Evolutionary conservation across 1,284 basidiomycete genomes (phyloP).

Genomic region (Pseudomicrostroma phylloplanum): DNA sequence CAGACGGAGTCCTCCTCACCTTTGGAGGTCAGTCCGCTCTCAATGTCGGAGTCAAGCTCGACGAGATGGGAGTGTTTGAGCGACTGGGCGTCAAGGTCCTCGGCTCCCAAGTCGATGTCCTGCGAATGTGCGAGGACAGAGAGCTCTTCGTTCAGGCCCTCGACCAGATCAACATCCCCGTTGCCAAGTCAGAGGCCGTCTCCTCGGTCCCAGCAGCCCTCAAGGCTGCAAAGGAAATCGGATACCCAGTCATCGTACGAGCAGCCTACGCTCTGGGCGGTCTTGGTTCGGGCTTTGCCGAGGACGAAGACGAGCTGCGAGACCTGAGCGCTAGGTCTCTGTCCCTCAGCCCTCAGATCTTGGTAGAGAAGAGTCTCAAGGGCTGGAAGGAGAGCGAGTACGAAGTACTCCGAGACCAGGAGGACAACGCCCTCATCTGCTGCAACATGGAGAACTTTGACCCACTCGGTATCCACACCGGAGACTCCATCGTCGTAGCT

Average conservation of each 20-base stretch:
- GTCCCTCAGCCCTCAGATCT: constrained; percentile 84
- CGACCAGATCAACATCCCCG: constrained; percentile 97
- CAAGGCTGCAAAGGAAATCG: constrained; percentile 80
- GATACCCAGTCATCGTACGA: constrained; percentile 96
- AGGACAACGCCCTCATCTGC: constrained; percentile 79
- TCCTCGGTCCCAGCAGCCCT: constrained; percentile 91
- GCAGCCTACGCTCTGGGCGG: constrained; percentile 97
- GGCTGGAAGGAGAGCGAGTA: constrained; percentile 99
- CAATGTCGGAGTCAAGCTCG: constrained; percentile 94
- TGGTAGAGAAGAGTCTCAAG: constrained; percentile 97
- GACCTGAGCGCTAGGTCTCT: constrained; percentile 89
- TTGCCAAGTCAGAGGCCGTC: constrained; percentile 92
- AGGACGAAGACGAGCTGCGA: constrained; percentile 87
- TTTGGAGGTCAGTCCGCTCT: constrained; percentile 97
- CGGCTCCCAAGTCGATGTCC: constrained; percentile 86
- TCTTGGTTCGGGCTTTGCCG: constrained; percentile 95
- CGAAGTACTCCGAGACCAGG: constrained; percentile 94
- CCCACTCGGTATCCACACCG: constrained; percentile 97
- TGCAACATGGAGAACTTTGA: constrained; percentile 99
- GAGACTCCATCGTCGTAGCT: constrained; percentile 99
- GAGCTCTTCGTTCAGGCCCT: constrained; percentile 95
- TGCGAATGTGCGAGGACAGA: constrained; percentile 71
- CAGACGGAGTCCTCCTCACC: constrained; percentile 92
- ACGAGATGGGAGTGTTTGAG: constrained; percentile 95
- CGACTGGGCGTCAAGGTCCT: constrained; percentile 88